Evolutionary conservation across 345 rosid species (phyloP).

Genomic region (Eucalyptus polybractea): DNA sequence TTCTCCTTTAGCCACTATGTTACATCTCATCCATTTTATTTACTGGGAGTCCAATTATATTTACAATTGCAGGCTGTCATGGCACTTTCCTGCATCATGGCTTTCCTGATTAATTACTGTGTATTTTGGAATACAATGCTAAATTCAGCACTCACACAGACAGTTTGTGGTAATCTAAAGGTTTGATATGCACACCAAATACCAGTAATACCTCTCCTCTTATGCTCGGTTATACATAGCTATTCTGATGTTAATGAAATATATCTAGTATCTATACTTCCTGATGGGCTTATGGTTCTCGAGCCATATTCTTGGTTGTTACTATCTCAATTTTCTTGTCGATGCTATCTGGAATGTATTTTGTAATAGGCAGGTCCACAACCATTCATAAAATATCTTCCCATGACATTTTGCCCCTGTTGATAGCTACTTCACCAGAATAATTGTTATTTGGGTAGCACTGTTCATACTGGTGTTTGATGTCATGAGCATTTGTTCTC

Average conservation of each 20-base stretch:
- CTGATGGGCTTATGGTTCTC: not conserved
- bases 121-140: constrained; percentile 93
- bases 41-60: not conserved
- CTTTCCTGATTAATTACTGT: constrained; percentile 93
- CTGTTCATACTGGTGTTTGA: not conserved
- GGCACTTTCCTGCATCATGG: constrained; percentile 78
- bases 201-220: not conserved
- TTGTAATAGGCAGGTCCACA: not conserved
- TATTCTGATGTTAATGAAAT: not conserved
- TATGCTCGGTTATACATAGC: not conserved
- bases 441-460: not conserved
- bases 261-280: not conserved
- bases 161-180: constrained; percentile 96
- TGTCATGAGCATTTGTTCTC: not conserved
- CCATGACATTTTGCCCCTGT: not conserved
- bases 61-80: not conserved
- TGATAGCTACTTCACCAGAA: not conserved
- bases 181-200: constrained; percentile 10
- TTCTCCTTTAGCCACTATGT: not conserved
- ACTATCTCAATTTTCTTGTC: not conserved
- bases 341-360: not conserved
- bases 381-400: not conserved
- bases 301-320: not conserved
- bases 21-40: not conserved
- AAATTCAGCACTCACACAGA: constrained; percentile 93